Evolutionary conservation across 2,329 filamentous ascomycete species (phyloP), one percentile per base, ranked within the genome.

Genomic region (Verticillium albo-atrum): DNA sequence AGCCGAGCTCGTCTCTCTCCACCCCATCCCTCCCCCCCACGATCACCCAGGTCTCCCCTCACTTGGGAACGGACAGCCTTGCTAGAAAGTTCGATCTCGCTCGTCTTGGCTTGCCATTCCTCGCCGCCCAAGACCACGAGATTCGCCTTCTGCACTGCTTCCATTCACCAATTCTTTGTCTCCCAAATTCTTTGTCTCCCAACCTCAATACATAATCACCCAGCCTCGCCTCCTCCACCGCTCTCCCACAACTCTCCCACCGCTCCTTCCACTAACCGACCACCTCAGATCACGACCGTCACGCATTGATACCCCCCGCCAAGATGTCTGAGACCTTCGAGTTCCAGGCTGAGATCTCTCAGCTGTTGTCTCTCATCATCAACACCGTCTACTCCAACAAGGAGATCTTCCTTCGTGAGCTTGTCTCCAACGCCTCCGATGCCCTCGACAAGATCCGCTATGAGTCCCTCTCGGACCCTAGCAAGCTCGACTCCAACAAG

Each of bases 371-470:
- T 70, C 91, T 99, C 78, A 99, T 99, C 82, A 99, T 99, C 88
- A 99, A 99, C 91, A 98, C 95, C 68, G 95, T 99, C 84, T 99
- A 98, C 87, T 97, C 93, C 71, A 99, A 99, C 90, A 99, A 99
- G 87, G 95, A 98, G 83, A 98, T 99, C 77, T 99, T 99, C 89
- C 83, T 99, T 73, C 86, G 95, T 89, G 95, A 99, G 83, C 77
- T 99, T 72, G 91, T 99, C 75, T 98, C 95, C 82, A 99, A 99
- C 83, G 89, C 90, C 75, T 98, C 94, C 73, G 95, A 99, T 89
- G 95, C 95, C 63, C 87, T 99, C 72, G 95, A 99, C 90, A 99
- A 99, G 90, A 96, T 99, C 79, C 90, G 95, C 79, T 99, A 99
- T 87, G 92, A 97, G 86, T 87, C 95, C 68, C 87, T 99, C 71